phyloP scores from a whole-genome alignment of 2,329 filamentous ascomycete genomes.

The Rugonectria rugulosa region DNA sequence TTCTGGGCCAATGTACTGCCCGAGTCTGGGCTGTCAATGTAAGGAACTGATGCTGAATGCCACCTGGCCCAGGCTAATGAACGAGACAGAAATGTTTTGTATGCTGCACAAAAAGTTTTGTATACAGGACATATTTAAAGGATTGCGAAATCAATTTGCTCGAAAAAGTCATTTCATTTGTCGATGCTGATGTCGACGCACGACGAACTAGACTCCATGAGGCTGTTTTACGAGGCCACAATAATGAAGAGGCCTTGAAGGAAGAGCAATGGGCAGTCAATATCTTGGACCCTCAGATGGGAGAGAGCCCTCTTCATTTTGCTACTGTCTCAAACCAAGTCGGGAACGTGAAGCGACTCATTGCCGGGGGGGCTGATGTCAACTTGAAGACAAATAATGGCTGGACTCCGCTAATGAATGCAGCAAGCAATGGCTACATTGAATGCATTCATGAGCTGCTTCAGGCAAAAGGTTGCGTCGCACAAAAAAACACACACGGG shows the following conservation, averaged over 20 bases:
- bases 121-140: background rate
- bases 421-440: background rate
- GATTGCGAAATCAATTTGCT: background rate
- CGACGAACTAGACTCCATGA: background rate
- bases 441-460: background rate
- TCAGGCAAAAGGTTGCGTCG: background rate
- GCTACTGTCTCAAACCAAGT: background rate
- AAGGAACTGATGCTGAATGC: background rate
- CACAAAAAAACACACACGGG: accelerated
- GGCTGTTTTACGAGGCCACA: background rate
- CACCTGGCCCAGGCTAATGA: background rate
- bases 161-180: background rate
- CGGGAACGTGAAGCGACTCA: background rate
- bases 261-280: background rate
- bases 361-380: background rate
- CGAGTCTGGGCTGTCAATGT: constrained; percentile 20
- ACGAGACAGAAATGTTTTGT: background rate
- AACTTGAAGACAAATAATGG: background rate
- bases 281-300: background rate
- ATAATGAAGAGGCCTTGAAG: background rate
- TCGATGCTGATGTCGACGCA: background rate
- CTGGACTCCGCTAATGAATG: background rate
- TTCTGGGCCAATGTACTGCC: constrained; percentile 24
- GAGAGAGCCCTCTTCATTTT: background rate
- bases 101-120: background rate